Evolutionary conservation across 2,329 filamentous ascomycete genomes (phyloP).

Genomic region (Pestalotiopsis sp.): DNA sequence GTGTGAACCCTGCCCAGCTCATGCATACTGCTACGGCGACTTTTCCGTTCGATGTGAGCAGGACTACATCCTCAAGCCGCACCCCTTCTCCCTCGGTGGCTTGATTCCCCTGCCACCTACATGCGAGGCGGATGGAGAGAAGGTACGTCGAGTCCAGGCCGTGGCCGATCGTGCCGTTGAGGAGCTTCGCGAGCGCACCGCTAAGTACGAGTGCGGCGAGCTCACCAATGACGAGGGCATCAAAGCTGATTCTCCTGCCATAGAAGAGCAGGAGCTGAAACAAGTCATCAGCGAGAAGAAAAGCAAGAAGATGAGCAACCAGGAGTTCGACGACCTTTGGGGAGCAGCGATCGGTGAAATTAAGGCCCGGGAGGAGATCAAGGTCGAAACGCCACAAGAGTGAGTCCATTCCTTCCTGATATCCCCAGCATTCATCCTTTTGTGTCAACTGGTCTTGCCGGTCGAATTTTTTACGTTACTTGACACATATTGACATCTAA

Average conservation of each 20-base stretch:
- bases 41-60: constrained; percentile 80
- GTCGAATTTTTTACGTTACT: constrained; percentile 13
- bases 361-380: constrained; percentile 62
- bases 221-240: constrained; percentile 64
- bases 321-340: constrained; percentile 93
- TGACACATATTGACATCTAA: constrained; percentile 58
- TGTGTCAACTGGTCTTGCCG: neutral
- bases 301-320: constrained; percentile 80
- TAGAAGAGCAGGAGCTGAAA: constrained; percentile 76
- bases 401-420: constrained; percentile 11
- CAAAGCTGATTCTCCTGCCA: constrained; percentile 58
- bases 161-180: constrained; percentile 89
- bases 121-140: constrained; percentile 94
- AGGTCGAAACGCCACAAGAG: constrained; percentile 54
- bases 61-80: constrained; percentile 83
- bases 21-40: constrained; percentile 85
- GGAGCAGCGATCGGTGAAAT: constrained; percentile 74
- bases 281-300: constrained; percentile 74
- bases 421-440: constrained; percentile 12
- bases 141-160: constrained; percentile 81
- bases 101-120: constrained; percentile 84
- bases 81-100: constrained; percentile 82
- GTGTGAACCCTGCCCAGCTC: constrained; percentile 87
- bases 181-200: constrained; percentile 80
- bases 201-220: constrained; percentile 89